Percentiles rank a stretch among this genome's conserved stretches.
These are phyloP conservation scores for Triticum monococcum DNA, from an alignment of 176 grass and related monocot species.

Conservation along the genomic window DNA sequence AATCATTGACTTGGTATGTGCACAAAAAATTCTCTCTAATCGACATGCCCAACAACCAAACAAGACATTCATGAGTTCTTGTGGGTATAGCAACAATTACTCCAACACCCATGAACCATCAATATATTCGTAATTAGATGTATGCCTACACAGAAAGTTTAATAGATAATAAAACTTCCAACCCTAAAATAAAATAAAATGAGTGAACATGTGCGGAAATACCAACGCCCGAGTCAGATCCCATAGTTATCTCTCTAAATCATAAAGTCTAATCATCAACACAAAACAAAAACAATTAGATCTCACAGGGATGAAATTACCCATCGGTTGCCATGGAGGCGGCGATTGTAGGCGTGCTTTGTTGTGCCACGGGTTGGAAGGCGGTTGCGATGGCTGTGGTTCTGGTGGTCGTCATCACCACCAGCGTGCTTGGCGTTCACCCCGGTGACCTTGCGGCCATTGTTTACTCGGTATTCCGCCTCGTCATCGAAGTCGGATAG, in stretches of 20 bases:
- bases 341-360: background rate
- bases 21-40: background rate
- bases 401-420: background rate
- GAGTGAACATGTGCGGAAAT: background rate
- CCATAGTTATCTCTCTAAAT: background rate
- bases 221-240: background rate
- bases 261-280: background rate
- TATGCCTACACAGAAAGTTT: background rate
- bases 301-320: background rate
- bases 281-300: background rate
- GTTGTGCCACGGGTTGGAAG: background rate
- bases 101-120: background rate
- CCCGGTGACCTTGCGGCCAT: background rate
- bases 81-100: background rate
- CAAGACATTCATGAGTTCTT: background rate
- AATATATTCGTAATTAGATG: background rate
- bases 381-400: background rate
- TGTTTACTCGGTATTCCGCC: constrained; percentile 29
- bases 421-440: background rate
- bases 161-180: background rate
- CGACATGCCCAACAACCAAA: background rate
- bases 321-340: background rate
- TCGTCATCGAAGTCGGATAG: constrained; percentile 43
- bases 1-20: background rate
- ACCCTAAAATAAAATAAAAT: background rate